Conservation (phyloP, 352 stramenopile species). For the Globisporangium lucens region DNA sequence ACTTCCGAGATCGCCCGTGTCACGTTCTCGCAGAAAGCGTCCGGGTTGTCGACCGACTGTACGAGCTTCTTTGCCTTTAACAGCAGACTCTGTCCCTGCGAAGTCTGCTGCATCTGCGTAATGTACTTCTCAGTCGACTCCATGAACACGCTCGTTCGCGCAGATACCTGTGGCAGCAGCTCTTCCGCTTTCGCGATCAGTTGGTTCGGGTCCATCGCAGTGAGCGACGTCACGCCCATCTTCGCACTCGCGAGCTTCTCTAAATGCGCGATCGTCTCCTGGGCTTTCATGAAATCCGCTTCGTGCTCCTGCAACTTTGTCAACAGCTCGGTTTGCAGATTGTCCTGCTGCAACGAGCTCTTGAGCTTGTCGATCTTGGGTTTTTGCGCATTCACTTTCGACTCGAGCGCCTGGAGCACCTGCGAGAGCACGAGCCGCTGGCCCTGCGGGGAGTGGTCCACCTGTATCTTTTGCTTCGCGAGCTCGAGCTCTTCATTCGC, state of each 20-base stretch:
- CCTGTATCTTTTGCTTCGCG: slow-evolving; percentile 31
- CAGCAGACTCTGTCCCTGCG: slow-evolving; percentile 59
- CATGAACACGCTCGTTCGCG: slow-evolving; percentile 44
- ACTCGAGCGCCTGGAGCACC: slow-evolving; percentile 59
- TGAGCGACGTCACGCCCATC: slow-evolving; percentile 56
- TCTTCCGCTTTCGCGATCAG: slow-evolving; percentile 65
- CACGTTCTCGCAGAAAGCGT: slow-evolving; percentile 70
- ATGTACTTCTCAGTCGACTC: slow-evolving; percentile 72
- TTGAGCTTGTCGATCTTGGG: slow-evolving; percentile 40
- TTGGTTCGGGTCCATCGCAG: slow-evolving; percentile 45
- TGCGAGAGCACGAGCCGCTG: slow-evolving; percentile 60
- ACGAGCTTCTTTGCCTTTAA: slow-evolving; percentile 69
- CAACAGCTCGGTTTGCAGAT: slow-evolving; percentile 41
- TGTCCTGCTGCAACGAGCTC: slow-evolving; percentile 33
- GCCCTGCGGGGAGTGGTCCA: slow-evolving; percentile 17
- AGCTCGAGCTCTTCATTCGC: slow-evolving; percentile 42
- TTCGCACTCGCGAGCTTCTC: slow-evolving; percentile 61
- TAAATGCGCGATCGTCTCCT: slow-evolving; percentile 49
- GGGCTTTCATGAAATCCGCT: slow-evolving; percentile 49
- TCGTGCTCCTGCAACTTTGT: slow-evolving; percentile 59
- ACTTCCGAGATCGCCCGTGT: slow-evolving; percentile 66
- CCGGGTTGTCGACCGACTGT: slow-evolving; percentile 69
- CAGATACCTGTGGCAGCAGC: slow-evolving; percentile 54
- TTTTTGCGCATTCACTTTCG: slow-evolving; percentile 42
- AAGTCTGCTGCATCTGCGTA: slow-evolving; percentile 64